Base-by-base conservation (phyloP, 176 grass and related monocot genomes). In the Miscanthus lutarioriparius region DNA sequence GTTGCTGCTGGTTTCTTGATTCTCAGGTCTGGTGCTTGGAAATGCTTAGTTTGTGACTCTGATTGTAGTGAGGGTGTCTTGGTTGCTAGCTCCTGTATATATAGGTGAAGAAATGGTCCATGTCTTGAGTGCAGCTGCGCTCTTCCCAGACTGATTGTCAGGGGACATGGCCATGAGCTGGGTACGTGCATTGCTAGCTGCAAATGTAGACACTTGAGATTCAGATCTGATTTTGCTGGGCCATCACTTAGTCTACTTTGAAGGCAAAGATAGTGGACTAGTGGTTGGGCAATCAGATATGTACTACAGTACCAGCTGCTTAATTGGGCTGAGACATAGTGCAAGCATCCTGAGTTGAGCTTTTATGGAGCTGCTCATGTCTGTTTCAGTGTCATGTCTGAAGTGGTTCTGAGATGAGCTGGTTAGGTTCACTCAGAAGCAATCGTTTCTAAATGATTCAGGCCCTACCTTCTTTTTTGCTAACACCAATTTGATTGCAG, bases 121-220 rank as follows among this genome's bases (percentile, higher is more conserved):
- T 72, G 68, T n/a, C 26, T 62, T 51, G 16, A 14, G 15, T 45
- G 74, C 51, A 78, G 76, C 51, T 44, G 22, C 6, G 53, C 48
- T 15, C 40, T 32, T 72, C 7, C 69, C 9, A 66, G 53, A 73
- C 58, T 67, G 32, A 70, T 54, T 84, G 37, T 63, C 48, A 86
- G 69, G 90, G 64, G 67, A 82, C 82, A 90, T 53, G 45, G 78
- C 72, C 67, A 89, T 77, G 72, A 88, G 41, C 71, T 75, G 67
- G 78, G 54, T 61, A 43, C 10, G 23, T 72, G 70, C 41, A 64
- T 43, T 77, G 71, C 2, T 67, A 61, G 59, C 28, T 80, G 30
- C 26, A 67, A 77, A 76, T 48, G 61, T 70, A 80, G 82, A 78
- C 83, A 68, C 54, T 61, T 14, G 64, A 84, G 74, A 82, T 87